These are phyloP conservation scores for Tagetes patula DNA, from an alignment of 129 eudicot genomes.

Conservation along the genomic window DNA sequence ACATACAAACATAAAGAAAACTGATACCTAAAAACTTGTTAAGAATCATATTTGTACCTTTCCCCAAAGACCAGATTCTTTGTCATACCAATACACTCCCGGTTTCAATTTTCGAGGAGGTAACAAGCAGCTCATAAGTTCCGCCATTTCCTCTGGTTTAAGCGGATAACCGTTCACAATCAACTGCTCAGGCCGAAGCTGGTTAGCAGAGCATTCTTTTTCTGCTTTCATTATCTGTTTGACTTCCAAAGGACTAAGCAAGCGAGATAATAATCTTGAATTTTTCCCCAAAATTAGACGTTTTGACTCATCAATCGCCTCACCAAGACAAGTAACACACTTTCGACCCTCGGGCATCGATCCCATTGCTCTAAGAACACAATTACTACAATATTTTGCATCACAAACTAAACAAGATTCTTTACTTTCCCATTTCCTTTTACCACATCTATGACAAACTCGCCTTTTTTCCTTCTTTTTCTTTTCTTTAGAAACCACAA, in stretches of 20 bases:
- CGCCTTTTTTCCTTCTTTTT: conserved; percentile 48
- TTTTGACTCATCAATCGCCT: conserved; percentile 38
- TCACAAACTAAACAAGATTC: conserved; percentile 73
- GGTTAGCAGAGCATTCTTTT: conserved; percentile 40
- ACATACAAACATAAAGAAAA: background rate
- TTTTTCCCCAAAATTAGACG: conserved; percentile 39
- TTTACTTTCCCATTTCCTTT: conserved; percentile 94
- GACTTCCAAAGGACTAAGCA: conserved; percentile 48
- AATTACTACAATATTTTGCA: conserved; percentile 39
- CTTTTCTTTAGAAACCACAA: conserved; percentile 67
- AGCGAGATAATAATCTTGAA: conserved; percentile 37
- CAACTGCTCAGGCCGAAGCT: conserved; percentile 40
- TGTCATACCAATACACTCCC: conserved; percentile 95
- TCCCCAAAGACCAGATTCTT: conserved; percentile 99
- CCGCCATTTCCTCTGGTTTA: conserved; percentile 36
- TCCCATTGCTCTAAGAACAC: conserved; percentile 49
- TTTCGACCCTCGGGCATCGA: conserved; percentile 54
- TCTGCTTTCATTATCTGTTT: conserved; percentile 51
- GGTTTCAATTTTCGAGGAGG: conserved; percentile 94
- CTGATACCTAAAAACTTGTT: background rate
- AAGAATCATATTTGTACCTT: conserved; percentile 53
- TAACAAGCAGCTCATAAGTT: conserved; percentile 54
- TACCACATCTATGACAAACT: conserved; percentile 82
- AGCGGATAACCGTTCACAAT: conserved; percentile 47
- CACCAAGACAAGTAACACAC: conserved; percentile 44